phyloP scores from a whole-genome alignment of 192 early-diverging fungal species.

The Coemansia sp. region DNA sequence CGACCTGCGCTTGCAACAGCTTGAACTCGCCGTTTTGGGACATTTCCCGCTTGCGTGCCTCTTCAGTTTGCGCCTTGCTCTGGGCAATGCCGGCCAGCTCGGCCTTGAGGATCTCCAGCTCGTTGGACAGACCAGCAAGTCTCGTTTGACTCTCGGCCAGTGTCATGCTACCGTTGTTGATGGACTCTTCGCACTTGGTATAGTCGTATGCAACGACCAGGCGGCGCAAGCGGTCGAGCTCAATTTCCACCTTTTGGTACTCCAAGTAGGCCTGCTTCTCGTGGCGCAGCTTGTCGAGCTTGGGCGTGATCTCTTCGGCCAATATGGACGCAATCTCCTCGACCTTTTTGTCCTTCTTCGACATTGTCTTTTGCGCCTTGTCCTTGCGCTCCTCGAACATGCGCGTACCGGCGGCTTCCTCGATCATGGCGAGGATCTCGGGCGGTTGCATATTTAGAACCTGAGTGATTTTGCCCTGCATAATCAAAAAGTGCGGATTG shows the following conservation, averaged over 20 bases:
- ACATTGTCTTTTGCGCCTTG: slow-evolving; percentile 91
- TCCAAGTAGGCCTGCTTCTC: slow-evolving; percentile 90
- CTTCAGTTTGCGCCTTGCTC: slow-evolving; percentile 58
- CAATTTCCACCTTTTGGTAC: slow-evolving; percentile 89
- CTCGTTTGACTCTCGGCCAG: slow-evolving; percentile 30
- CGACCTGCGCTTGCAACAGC: slow-evolving; percentile 71
- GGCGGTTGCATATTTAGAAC: slow-evolving; percentile 99
- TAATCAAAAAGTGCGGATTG: slow-evolving; percentile 99
- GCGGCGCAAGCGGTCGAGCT: slow-evolving; percentile 82
- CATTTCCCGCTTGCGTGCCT: slow-evolving; percentile 58
- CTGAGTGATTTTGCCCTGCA: slow-evolving; percentile 99
- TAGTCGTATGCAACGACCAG: slow-evolving; percentile 87
- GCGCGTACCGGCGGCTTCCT: slow-evolving; percentile 97
- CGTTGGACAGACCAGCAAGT: slow-evolving; percentile 42
- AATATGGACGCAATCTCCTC: slow-evolving; percentile 87
- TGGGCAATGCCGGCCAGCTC: slow-evolving; percentile 70
- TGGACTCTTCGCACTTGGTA: slow-evolving; percentile 66
- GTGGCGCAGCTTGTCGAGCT: slow-evolving; percentile 84
- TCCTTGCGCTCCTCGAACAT: slow-evolving; percentile 99
- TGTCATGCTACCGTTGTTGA: slow-evolving; percentile 43
- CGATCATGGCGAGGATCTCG: slow-evolving; percentile 97
- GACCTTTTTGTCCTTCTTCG: slow-evolving; percentile 95
- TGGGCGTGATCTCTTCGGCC: slow-evolving; percentile 88
- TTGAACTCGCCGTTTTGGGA: slow-evolving; percentile 66
- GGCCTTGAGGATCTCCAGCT: slow-evolving; percentile 59